phyloP scores from a whole-genome alignment of 2,329 filamentous ascomycete species.

The Xylariaceae sp. region DNA sequence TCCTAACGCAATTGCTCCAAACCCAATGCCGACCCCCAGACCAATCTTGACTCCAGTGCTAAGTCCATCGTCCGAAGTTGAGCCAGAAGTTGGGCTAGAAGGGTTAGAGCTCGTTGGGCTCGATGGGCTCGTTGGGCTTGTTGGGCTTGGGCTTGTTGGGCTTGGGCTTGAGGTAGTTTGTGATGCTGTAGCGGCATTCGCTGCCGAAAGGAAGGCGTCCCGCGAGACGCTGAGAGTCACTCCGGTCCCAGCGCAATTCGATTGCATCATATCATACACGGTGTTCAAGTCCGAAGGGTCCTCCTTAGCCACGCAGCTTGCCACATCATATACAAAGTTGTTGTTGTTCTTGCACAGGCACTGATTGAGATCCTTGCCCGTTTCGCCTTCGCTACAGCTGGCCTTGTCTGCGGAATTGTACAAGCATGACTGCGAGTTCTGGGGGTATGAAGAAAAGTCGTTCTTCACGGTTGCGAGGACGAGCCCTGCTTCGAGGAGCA shows the following conservation, averaged over 20 bases:
- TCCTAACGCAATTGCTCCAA: constrained; percentile 22
- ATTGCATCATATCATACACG: constrained; percentile 42
- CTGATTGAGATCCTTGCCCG: constrained; percentile 39
- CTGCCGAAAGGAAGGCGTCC: constrained; percentile 38
- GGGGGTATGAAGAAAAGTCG: constrained; percentile 43
- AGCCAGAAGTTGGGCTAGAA: constrained; percentile 8
- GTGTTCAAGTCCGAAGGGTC: constrained; percentile 35
- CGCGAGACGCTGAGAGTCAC: constrained; percentile 42
- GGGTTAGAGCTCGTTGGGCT: constrained; percentile 4
- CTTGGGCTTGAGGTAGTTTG: constrained; percentile 16
- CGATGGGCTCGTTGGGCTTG: neutral
- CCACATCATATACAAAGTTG: constrained; percentile 45
- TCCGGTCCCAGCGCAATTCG: constrained; percentile 41
- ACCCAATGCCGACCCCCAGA: constrained; percentile 36
- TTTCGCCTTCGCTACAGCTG: constrained; percentile 37
- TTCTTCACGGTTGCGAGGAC: constrained; percentile 28
- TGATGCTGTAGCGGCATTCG: constrained; percentile 20
- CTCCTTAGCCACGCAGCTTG: constrained; percentile 40
- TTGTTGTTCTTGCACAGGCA: constrained; percentile 49
- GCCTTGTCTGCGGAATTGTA: constrained; percentile 36
- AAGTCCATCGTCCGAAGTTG: constrained; percentile 22
- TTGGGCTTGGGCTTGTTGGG: neutral
- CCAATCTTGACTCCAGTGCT: constrained; percentile 37
- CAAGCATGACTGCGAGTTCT: constrained; percentile 40
- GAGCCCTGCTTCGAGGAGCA: constrained; percentile 25